phyloP scores from a whole-genome alignment of 441 rosid genomes.

The Adansonia madagascariensis region DNA sequence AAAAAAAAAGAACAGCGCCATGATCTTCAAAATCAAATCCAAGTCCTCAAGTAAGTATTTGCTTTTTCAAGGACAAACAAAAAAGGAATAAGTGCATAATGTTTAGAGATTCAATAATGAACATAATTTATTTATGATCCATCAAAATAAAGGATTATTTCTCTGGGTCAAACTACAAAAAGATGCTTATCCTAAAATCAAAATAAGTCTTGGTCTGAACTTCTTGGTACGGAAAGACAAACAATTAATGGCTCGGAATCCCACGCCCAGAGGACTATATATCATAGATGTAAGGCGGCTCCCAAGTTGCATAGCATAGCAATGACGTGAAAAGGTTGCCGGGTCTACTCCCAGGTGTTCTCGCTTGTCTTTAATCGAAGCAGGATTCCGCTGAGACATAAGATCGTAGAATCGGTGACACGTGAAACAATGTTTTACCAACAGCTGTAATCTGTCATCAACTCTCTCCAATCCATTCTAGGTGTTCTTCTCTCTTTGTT shows the following conservation, averaged over 20 bases:
- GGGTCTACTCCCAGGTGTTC: conserved; percentile 26
- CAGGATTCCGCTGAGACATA: no score
- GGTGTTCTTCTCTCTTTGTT: no score
- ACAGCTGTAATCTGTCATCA: no score
- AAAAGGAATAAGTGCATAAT: neutral
- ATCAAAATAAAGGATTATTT: neutral
- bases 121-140: neutral
- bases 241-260: conserved; percentile 26
- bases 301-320: neutral
- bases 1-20: no score
- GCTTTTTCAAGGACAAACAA: no score
- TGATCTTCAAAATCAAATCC: no score
- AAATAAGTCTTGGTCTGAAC: no score
- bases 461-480: no score
- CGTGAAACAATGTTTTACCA: no score
- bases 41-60: no score
- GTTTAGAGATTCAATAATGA: neutral
- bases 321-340: neutral
- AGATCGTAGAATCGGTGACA: no score
- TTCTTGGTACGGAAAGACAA: conserved; percentile 22
- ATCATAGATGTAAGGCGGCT: conserved; percentile 36
- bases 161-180: neutral
- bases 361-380: conserved; percentile 27
- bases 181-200: neutral
- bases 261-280: conserved; percentile 14